Evolutionary conservation across 2,329 filamentous ascomycete species (phyloP).

Genomic region (Fusarium pseudograminearum): DNA sequence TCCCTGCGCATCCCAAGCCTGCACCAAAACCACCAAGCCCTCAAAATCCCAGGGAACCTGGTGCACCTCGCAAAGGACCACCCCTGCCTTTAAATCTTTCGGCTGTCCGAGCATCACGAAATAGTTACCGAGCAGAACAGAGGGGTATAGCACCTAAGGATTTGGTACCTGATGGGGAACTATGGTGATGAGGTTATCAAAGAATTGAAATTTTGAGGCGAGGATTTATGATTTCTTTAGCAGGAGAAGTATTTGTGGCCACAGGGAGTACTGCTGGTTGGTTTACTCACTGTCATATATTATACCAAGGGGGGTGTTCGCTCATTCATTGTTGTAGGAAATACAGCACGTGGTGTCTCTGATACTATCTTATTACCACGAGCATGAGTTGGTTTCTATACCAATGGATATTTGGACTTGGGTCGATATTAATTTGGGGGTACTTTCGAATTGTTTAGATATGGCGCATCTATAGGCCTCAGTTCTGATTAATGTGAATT

Average conservation of each 20-base stretch:
- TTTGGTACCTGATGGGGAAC: constrained; percentile 32
- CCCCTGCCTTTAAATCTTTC: constrained; percentile 32
- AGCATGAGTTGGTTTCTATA: background rate
- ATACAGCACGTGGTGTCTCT: background rate
- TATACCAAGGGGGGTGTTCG: background rate
- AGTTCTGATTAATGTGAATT: background rate
- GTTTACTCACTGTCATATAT: constrained; percentile 15
- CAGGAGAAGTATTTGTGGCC: background rate
- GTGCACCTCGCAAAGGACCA: constrained; percentile 34
- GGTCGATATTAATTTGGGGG: background rate
- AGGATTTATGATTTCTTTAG: background rate
- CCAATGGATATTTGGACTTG: background rate
- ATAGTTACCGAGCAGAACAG: constrained; percentile 17
- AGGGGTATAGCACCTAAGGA: constrained; percentile 17
- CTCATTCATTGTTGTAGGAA: background rate
- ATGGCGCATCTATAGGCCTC: background rate
- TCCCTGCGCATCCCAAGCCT: constrained; percentile 49
- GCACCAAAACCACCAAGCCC: constrained; percentile 27
- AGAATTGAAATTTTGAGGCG: background rate
- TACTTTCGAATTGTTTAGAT: constrained; percentile 1
- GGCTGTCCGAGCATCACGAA: constrained; percentile 15
- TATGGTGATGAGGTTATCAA: constrained; percentile 18
- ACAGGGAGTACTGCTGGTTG: constrained; percentile 29
- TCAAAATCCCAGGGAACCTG: constrained; percentile 13
- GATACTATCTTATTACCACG: background rate